A percentile compares a stretch with the other conserved stretches of the same genome.
Evolutionary conservation across 176 grass and related monocot genomes (phyloP).

Genomic region (Cenchrus americanus): DNA sequence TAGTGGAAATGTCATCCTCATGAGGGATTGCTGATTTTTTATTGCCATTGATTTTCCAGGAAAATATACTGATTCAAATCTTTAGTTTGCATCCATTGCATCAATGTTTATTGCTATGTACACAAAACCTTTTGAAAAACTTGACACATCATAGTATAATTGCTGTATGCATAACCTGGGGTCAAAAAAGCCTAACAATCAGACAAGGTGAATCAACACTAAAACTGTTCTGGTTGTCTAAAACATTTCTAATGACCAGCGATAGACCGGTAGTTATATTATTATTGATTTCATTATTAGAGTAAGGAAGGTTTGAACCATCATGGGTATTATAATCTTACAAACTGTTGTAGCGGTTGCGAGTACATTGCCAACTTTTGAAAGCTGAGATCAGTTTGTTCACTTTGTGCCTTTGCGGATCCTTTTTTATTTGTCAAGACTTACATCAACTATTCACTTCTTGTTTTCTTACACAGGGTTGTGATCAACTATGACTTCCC

Average conservation of each 20-base stretch:
- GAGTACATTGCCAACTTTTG: too few species aligned
- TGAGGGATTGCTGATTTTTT: neutral
- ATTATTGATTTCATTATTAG: constrained; percentile 11
- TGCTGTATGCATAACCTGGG: neutral
- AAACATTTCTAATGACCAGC: neutral
- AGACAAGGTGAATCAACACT: neutral
- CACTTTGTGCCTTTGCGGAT: neutral
- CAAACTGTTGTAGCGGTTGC: neutral
- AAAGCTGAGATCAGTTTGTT: neutral
- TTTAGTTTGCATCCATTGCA: neutral
- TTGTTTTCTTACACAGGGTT: constrained; percentile 57
- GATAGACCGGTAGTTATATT: neutral
- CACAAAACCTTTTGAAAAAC: neutral
- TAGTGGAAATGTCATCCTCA: constrained; percentile 24
- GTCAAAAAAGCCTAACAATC: neutral
- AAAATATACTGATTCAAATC: neutral
- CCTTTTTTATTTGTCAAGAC: neutral
- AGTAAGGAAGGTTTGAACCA: neutral
- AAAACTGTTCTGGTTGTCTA: too few species aligned
- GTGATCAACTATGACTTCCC: constrained; percentile 99
- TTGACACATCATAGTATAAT: neutral
- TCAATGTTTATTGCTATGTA: neutral
- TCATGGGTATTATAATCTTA: neutral
- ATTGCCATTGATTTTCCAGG: neutral
- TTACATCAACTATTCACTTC: neutral